A percentile compares a stretch with the other conserved stretches of the same genome.
phyloP scores from a whole-genome alignment of 2,329 filamentous ascomycete species.

The Penicillium sclerotigenum region DNA sequence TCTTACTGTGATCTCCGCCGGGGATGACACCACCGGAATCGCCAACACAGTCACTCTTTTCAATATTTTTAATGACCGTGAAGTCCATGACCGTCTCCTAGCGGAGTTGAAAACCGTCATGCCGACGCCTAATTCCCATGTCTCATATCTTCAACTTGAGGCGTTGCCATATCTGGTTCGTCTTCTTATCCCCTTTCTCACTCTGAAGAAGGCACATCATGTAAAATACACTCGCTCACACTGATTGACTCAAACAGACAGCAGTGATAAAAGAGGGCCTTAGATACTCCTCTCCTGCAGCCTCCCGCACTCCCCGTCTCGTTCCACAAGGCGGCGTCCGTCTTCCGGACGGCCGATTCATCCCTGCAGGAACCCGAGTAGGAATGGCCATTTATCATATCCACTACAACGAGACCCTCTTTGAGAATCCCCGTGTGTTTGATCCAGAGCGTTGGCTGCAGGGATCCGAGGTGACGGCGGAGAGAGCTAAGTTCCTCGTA shows the following conservation, averaged over 20 bases:
- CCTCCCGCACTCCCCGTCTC: not conserved
- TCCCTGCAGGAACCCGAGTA: not conserved
- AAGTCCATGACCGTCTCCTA: not conserved
- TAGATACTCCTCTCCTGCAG: not conserved
- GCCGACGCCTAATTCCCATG: not conserved
- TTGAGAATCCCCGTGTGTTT: not conserved
- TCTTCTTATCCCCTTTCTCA: not conserved
- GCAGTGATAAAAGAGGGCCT: not conserved
- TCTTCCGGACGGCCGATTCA: not conserved
- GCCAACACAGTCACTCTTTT: not conserved
- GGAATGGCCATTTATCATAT: not conserved
- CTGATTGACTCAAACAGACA: not conserved
- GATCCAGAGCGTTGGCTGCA: not conserved
- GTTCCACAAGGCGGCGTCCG: not conserved
- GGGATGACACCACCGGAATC: not conserved
- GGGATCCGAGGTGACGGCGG: not conserved
- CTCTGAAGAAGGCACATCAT: not conserved
- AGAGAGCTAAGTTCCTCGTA: not conserved
- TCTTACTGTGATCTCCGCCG: not conserved
- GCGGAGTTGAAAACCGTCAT: not conserved
- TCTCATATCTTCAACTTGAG: not conserved
- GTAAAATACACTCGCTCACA: not conserved
- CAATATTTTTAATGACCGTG: not conserved
- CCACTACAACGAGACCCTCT: not conserved
- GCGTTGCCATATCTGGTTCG: not conserved